Evolutionary conservation across 2,329 filamentous ascomycete genomes (phyloP).

Genomic region (Cercospora beticola): DNA sequence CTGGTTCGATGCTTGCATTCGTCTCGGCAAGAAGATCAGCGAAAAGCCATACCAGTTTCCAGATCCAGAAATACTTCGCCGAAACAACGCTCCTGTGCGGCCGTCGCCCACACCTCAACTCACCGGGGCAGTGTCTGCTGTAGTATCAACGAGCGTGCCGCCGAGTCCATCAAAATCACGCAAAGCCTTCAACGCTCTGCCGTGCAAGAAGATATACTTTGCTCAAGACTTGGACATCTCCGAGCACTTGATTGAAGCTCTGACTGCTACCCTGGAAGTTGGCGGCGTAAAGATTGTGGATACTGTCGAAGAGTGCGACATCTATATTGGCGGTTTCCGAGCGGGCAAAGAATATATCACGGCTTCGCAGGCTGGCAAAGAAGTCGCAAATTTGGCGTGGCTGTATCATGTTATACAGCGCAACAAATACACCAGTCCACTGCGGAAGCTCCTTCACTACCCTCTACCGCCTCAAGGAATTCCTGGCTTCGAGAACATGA

Average conservation of each 20-base stretch:
- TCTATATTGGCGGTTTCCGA: conserved; percentile 84
- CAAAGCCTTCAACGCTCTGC: conserved; percentile 68
- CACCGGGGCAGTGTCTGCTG: conserved; percentile 62
- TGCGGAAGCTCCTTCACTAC: conserved; percentile 83
- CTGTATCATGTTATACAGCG: conserved; percentile 87
- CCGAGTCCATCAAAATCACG: conserved; percentile 46
- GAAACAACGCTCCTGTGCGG: conserved; percentile 23
- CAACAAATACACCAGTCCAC: conserved; percentile 83
- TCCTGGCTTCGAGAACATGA: conserved; percentile 71
- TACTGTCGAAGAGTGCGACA: conserved; percentile 69
- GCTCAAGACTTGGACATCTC: conserved; percentile 72
- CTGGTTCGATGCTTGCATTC: conserved; percentile 97
- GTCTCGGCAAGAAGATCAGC: conserved; percentile 84
- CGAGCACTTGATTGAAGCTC: conserved; percentile 62
- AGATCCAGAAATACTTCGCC: conserved; percentile 73
- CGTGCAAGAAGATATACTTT: conserved; percentile 73
- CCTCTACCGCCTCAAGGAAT: conserved; percentile 76
- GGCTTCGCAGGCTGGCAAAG: conserved; percentile 73
- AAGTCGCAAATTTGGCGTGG: conserved; percentile 92
- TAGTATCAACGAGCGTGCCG: conserved; percentile 44
- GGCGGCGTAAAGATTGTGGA: conserved; percentile 70
- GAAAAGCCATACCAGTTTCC: conserved; percentile 84
- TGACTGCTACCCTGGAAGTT: conserved; percentile 67
- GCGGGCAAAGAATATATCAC: conserved; percentile 74
- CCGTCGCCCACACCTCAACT: conserved; percentile 50